Conservation (phyloP, 805 yeast species). For the Ogataea dorogensis region DNA sequence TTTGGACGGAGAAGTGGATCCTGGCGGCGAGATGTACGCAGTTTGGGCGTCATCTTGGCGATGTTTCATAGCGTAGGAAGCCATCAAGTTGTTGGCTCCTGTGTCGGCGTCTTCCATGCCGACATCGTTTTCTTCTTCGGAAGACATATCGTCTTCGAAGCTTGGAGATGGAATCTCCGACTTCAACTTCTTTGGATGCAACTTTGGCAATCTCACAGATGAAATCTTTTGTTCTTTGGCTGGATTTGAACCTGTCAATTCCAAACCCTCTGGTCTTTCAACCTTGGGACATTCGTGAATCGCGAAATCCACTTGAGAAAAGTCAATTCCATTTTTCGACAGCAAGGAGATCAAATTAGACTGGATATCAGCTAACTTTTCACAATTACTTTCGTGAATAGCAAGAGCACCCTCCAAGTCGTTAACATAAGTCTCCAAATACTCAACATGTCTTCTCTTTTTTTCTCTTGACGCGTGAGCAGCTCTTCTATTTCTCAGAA, state of each 20-base stretch:
- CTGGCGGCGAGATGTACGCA: conserved; percentile 30
- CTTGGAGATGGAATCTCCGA: conserved; percentile 25
- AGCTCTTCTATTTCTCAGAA: conserved; percentile 90
- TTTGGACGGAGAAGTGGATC: conserved; percentile 33
- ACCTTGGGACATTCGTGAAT: conserved; percentile 16
- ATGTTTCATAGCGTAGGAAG: conserved; percentile 2
- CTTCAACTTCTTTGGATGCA: conserved; percentile 4
- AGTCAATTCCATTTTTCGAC: conserved; percentile 18
- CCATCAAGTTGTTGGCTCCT: background rate
- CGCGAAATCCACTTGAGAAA: conserved; percentile 15
- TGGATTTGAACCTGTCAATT: conserved; percentile 21
- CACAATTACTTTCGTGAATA: conserved; percentile 18
- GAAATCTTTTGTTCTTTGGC: conserved; percentile 21
- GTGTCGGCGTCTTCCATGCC: conserved; percentile 11
- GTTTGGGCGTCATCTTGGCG: conserved; percentile 22
- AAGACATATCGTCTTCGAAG: conserved; percentile 24
- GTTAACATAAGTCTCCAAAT: conserved; percentile 61
- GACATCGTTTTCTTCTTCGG: conserved; percentile 24
- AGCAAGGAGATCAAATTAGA: conserved; percentile 19
- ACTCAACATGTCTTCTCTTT: conserved; percentile 89
- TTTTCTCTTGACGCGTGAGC: conserved; percentile 98
- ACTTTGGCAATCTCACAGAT: conserved; percentile 7
- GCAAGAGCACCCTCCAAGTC: conserved; percentile 35
- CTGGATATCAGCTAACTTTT: conserved; percentile 15
- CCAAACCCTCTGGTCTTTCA: conserved; percentile 29